Evolutionary conservation across 192 early-diverging fungal genomes (phyloP), one percentile per base, ranked within the genome.

Genomic region (Coemansia sp.): DNA sequence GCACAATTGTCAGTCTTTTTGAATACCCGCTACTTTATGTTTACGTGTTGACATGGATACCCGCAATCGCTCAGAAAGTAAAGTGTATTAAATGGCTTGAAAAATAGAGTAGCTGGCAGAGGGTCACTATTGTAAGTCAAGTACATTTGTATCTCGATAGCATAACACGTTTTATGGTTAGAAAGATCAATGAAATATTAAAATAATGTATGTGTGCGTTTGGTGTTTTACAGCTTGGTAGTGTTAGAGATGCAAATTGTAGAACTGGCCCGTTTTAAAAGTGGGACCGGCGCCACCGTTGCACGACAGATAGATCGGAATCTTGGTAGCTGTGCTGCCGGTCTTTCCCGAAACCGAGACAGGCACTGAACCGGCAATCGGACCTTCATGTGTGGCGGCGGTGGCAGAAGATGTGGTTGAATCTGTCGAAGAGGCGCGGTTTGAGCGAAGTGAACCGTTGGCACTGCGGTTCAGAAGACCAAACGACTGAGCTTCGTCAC

Each of bases 231-330:
- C 53, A 43, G 53, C 53, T 57, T 23, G 23, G 47, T 64, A 71
- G 49, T 23, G 23, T 49, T 64, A 71, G 49, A 61, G 19, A 53
- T 71, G 74, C 57, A 78, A 38, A 14, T 69, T 64, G 58, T 67
- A 78, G 40, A 71, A 71, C 65, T 78, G 74, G 41, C 74, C 74
- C 3, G 74, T 78, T 51, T 78, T 78, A 65, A 51, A 78, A 15
- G 68, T 71, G 8, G 74, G 74, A 4, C 74, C 74, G 27, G 69
- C 53, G 22, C 74, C 74, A 30, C 69, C 58, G 44, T 66, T 71
- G 49, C 74, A 57, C 44, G 74, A 67, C 40, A 78, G 43, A 41
- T 71, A 67, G 41, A 78, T 78, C 19, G 68, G 68, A 17, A 78
- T 58, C 50, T 68, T 78, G 40, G 57, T 15, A 27, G 40, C 53